Evolutionary conservation across 176 grass and related monocot genomes (phyloP).

Genomic region (Oryza australiensis): DNA sequence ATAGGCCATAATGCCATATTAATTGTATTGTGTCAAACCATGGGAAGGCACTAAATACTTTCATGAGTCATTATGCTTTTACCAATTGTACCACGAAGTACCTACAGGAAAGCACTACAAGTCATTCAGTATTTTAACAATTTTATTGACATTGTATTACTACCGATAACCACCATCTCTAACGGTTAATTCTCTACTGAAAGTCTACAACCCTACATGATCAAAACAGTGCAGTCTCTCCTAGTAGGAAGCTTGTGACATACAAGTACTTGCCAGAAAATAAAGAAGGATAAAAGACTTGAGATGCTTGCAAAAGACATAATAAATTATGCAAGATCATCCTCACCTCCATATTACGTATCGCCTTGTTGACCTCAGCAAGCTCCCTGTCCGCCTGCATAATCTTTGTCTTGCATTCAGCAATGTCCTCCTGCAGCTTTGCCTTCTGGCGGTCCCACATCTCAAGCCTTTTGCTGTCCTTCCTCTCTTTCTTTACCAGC

Average conservation of each 20-base stretch:
- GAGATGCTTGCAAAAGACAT: not conserved
- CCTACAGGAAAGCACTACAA: not conserved
- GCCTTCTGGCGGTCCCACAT: conserved; percentile 71
- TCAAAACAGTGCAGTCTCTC: conserved; percentile 11
- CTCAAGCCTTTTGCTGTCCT: conserved; percentile 67
- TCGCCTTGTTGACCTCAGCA: conserved; percentile 50
- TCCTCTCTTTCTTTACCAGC: conserved; percentile 77
- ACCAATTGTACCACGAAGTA: not conserved
- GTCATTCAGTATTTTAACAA: not conserved
- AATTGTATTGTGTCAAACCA: not conserved
- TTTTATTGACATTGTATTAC: not conserved
- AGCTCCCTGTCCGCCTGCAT: conserved; percentile 53
- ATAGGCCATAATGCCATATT: not conserved
- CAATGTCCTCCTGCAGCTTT: conserved; percentile 59
- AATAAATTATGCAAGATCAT: conserved; percentile 21
- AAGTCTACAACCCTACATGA: conserved; percentile 15
- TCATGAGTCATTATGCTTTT: not conserved
- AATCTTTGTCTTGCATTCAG: conserved; percentile 57
- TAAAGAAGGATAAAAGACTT: conserved; percentile 11
- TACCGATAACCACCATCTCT: not conserved
- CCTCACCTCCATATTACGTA: conserved; percentile 68
- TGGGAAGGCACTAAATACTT: not conserved
- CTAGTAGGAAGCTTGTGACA: conserved; percentile 7
- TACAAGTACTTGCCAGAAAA: conserved; percentile 25
- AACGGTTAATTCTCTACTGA: not conserved